phyloP scores from a whole-genome alignment of 306 rosid genomes.

The Trifolium dubium region DNA sequence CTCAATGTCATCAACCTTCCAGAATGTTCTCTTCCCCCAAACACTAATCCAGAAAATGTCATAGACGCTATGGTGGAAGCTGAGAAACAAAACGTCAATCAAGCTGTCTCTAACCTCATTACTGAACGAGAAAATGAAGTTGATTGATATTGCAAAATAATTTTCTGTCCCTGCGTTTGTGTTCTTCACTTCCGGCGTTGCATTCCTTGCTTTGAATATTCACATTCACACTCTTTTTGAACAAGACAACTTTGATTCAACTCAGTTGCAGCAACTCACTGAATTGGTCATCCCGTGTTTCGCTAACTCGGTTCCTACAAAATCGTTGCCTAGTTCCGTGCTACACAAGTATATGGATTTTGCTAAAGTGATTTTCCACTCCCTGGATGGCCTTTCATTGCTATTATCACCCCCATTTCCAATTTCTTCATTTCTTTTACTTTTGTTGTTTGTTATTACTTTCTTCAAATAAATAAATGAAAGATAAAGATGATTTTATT shows the following conservation, averaged over 20 bases:
- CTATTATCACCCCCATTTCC: no score
- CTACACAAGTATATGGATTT: no score
- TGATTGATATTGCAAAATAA: constrained; percentile 58
- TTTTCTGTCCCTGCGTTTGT: constrained; percentile 51
- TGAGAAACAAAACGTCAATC: neutral
- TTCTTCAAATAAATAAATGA: no score
- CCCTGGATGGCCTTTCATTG: no score
- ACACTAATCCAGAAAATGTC: neutral
- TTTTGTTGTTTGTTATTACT: no score
- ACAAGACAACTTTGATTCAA: neutral
- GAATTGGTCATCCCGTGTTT: neutral
- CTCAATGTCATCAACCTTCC: neutral
- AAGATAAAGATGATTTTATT: no score
- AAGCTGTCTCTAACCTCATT: neutral
- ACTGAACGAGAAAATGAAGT: neutral
- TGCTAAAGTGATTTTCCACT: no score
- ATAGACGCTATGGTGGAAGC: neutral
- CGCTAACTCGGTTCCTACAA: neutral
- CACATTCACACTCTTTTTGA: constrained; percentile 36
- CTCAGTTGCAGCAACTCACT: neutral
- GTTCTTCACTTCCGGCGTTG: constrained; percentile 49
- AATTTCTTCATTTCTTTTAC: no score
- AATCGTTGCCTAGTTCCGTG: neutral
- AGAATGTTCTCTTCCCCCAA: neutral
- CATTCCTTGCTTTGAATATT: constrained; percentile 40